phyloP scores from a whole-genome alignment of 768 basidiomycete species.

The Kwoniella dejecticola region DNA sequence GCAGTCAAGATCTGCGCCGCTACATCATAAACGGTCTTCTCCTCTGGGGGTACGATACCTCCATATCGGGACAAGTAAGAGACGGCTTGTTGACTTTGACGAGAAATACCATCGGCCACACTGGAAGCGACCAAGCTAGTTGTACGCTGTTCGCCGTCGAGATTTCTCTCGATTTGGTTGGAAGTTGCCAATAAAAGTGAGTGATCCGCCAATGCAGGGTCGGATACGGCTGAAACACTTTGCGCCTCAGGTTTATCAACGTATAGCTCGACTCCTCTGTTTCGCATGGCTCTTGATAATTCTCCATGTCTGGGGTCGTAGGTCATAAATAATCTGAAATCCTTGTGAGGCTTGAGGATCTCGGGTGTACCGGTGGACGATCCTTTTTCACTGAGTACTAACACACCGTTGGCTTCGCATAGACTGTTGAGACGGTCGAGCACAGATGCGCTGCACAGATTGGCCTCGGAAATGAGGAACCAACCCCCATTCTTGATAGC shows the following conservation, averaged over 20 bases:
- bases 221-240: neutral
- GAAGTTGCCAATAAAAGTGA: constrained; percentile 12
- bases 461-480: constrained; percentile 88
- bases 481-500: constrained; percentile 87
- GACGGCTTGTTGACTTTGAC: constrained; percentile 12
- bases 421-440: constrained; percentile 95
- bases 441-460: constrained; percentile 91
- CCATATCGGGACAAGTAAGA: constrained; percentile 9
- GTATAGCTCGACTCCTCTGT: constrained; percentile 86
- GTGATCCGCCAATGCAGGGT: constrained; percentile 22
- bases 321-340: constrained; percentile 91
- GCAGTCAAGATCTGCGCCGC: constrained; percentile 3
- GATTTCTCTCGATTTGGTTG: neutral
- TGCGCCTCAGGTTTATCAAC: constrained; percentile 47
- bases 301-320: constrained; percentile 90
- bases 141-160: too few species aligned
- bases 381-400: constrained; percentile 89
- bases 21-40: neutral
- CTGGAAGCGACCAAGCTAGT: neutral
- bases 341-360: constrained; percentile 74
- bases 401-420: constrained; percentile 78
- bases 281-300: constrained; percentile 96
- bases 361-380: constrained; percentile 75
- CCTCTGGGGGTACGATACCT: neutral
- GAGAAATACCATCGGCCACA: constrained; percentile 16